A percentile compares a stretch with the other conserved stretches of the same genome.
Conservation (phyloP, 495 filamentous ascomycete species). For the Trichoderma gamsii region DNA sequence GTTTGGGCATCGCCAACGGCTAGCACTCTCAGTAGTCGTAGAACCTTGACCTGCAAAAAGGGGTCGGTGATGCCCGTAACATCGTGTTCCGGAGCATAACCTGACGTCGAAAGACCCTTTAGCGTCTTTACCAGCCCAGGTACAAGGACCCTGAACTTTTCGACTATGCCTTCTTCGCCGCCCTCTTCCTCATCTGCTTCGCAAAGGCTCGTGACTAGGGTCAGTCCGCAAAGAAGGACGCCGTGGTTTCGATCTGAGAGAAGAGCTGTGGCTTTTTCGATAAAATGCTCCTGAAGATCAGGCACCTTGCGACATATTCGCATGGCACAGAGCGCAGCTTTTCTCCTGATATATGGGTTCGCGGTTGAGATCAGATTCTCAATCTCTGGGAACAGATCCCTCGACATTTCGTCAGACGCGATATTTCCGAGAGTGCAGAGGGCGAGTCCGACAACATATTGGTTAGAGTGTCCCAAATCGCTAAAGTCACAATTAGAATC, state of each 20-base stretch:
- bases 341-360: constrained; percentile 94
- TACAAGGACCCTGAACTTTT: constrained; percentile 79
- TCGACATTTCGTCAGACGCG: constrained; percentile 96
- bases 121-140: constrained; percentile 77
- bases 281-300: constrained; percentile 92
- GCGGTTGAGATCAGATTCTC: constrained; percentile 83
- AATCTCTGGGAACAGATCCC: constrained; percentile 92
- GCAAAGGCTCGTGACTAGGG: constrained; percentile 85
- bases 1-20: constrained; percentile 81
- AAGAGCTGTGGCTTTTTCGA: constrained; percentile 87
- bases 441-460: constrained; percentile 95
- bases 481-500: constrained; percentile 45
- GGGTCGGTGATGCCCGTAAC: constrained; percentile 97
- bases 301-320: constrained; percentile 96
- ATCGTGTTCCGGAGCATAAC: constrained; percentile 96
- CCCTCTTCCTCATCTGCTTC: constrained; percentile 89
- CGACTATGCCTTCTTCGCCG: constrained; percentile 75
- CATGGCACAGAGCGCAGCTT: constrained; percentile 99
- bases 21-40: constrained; percentile 76
- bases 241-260: constrained; percentile 89
- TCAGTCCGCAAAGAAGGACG: constrained; percentile 86
- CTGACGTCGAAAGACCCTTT: constrained; percentile 86
- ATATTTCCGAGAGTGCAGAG: constrained; percentile 96
- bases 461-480: constrained; percentile 93
- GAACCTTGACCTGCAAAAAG: constrained; percentile 96